These are phyloP conservation scores for Bipolaris oryzae DNA, from an alignment of 2,329 filamentous ascomycete species.

Conservation along the genomic window DNA sequence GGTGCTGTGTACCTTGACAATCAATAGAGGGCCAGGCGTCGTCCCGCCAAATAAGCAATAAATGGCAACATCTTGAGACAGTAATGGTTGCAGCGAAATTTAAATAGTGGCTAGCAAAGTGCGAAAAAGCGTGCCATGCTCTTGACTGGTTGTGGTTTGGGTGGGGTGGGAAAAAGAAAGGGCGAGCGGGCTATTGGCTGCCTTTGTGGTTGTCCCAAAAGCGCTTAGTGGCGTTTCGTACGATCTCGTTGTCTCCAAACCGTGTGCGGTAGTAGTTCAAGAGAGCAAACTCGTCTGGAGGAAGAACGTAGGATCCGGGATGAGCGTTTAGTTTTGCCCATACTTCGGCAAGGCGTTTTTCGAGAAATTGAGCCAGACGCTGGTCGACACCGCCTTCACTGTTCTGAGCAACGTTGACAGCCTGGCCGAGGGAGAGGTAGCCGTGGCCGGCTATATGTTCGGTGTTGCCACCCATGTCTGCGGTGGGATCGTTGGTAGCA, in stretches of 20 bases:
- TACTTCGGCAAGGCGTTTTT: slow-evolving; percentile 62
- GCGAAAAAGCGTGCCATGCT: background rate
- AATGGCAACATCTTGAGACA: background rate
- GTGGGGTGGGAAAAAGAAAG: slow-evolving; percentile 3
- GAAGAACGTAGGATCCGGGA: slow-evolving; percentile 75
- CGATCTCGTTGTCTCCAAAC: slow-evolving; percentile 61
- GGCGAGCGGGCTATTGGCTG: slow-evolving; percentile 22
- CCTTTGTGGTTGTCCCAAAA: slow-evolving; percentile 61
- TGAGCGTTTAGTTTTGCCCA: slow-evolving; percentile 71
- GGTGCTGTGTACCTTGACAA: slow-evolving; percentile 5
- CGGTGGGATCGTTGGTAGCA: slow-evolving; percentile 7
- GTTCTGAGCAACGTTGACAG: slow-evolving; percentile 77
- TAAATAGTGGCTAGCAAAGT: background rate
- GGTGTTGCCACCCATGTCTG: slow-evolving; percentile 51
- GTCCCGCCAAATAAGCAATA: background rate
- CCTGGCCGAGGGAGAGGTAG: slow-evolving; percentile 64
- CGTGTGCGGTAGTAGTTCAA: slow-evolving; percentile 83
- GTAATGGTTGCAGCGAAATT: background rate
- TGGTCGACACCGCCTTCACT: slow-evolving; percentile 71
- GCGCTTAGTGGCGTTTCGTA: slow-evolving; percentile 60
- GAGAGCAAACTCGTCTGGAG: slow-evolving; percentile 77
- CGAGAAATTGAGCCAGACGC: slow-evolving; percentile 67
- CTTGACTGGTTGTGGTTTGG: background rate
- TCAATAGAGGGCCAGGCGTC: background rate
- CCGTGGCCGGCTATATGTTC: slow-evolving; percentile 50